A percentile compares a stretch with the other conserved stretches of the same genome.
Conservation (phyloP, 257 asterid genomes). For the Forsythia suspensa region DNA sequence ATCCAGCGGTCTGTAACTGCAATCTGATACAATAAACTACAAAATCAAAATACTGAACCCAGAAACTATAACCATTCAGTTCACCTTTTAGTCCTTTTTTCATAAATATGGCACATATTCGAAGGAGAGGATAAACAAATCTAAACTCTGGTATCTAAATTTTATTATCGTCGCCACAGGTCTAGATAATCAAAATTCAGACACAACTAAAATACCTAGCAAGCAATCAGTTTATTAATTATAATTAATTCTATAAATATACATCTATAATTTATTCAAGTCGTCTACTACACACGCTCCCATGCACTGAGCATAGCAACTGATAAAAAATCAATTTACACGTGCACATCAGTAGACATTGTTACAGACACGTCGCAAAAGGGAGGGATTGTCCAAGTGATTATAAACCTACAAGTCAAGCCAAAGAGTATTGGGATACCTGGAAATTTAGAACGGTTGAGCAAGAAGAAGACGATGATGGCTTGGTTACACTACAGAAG, state of each 20-base stretch:
- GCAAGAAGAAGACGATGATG: conserved; percentile 37
- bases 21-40: background rate
- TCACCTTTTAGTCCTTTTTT: background rate
- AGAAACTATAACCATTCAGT: background rate
- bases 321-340: no score
- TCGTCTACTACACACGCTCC: no score
- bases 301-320: no score
- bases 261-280: no score
- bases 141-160: no score
- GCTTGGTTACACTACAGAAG: conserved; percentile 31
- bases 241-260: no score
- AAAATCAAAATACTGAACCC: background rate
- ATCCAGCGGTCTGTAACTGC: background rate
- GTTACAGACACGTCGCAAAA: no score
- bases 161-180: background rate
- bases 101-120: background rate
- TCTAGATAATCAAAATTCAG: background rate
- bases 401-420: no score
- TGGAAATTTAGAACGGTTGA: conserved; percentile 34
- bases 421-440: conserved; percentile 17
- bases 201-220: background rate
- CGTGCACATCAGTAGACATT: no score
- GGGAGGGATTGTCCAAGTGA: no score
- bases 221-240: background rate
- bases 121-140: no score